These are phyloP conservation scores for Arthroderma sp. DNA, from an alignment of 2,329 filamentous ascomycete genomes.

Conservation along the genomic window DNA sequence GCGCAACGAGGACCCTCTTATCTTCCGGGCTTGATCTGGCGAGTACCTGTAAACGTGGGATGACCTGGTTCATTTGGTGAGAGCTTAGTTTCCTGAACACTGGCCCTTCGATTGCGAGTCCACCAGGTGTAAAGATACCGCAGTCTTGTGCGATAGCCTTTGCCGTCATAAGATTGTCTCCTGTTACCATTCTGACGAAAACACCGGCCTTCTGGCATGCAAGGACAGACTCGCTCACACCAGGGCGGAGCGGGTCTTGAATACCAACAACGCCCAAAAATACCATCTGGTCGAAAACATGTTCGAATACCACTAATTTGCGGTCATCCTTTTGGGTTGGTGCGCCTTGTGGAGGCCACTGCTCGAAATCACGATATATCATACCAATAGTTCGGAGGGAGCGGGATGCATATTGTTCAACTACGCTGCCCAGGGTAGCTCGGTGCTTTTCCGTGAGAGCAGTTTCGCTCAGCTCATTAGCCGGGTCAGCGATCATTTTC, in stretches of 20 bases:
- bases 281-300: conserved; percentile 58
- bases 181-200: conserved; percentile 61
- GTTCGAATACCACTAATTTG: conserved; percentile 52
- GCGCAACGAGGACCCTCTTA: conserved; percentile 51
- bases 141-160: conserved; percentile 62
- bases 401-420: conserved; percentile 35
- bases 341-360: conserved; percentile 51
- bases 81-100: conserved; percentile 51
- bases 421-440: conserved; percentile 22
- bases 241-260: conserved; percentile 58
- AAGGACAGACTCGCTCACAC: conserved; percentile 55
- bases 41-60: conserved; percentile 51
- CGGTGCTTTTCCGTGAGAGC: conserved; percentile 22
- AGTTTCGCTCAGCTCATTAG: conserved; percentile 17
- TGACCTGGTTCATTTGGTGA: conserved; percentile 45
- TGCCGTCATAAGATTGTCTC: conserved; percentile 60
- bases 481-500: conserved; percentile 22
- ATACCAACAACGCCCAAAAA: conserved; percentile 63
- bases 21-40: conserved; percentile 56
- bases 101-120: conserved; percentile 57
- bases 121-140: conserved; percentile 50
- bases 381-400: conserved; percentile 69
- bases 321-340: conserved; percentile 48
- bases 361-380: conserved; percentile 59
- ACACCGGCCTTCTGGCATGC: conserved; percentile 59